Evolutionary conservation across 169 alveolate species (phyloP).

Genomic region (Theileria sp.): DNA sequence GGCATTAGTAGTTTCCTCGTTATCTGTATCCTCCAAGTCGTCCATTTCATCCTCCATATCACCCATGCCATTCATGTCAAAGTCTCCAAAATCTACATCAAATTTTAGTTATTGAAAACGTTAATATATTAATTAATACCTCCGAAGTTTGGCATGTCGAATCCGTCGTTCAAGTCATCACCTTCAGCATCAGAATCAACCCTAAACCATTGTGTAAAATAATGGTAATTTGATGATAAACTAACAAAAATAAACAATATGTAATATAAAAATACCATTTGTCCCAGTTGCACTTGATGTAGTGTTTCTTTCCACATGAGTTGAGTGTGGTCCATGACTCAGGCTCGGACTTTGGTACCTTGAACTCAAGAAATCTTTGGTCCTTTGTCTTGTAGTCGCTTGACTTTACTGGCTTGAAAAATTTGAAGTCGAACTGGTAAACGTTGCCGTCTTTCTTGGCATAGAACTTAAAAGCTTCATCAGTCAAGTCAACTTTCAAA

Average conservation of each 20-base stretch:
- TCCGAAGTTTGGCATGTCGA: constrained; percentile 76
- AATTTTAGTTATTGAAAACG: background rate
- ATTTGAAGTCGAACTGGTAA: constrained; percentile 68
- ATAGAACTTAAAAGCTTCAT: constrained; percentile 58
- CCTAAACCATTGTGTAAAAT: constrained; percentile 4
- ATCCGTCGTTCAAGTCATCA: constrained; percentile 66
- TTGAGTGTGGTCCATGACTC: constrained; percentile 77
- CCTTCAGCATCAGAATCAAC: constrained; percentile 79
- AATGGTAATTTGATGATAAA: background rate
- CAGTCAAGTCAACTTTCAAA: constrained; percentile 61
- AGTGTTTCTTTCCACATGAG: constrained; percentile 77
- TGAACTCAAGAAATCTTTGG: constrained; percentile 68
- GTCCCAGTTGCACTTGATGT: constrained; percentile 79
- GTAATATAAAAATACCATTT: constrained; percentile 44
- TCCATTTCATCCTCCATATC: constrained; percentile 58
- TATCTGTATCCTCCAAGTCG: constrained; percentile 58
- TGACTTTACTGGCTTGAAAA: constrained; percentile 75
- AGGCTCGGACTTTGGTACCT: constrained; percentile 69
- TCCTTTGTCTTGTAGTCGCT: constrained; percentile 63
- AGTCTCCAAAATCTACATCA: constrained; percentile 64
- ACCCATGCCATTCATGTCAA: constrained; percentile 59
- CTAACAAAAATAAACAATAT: background rate
- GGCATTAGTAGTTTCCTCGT: constrained; percentile 18
- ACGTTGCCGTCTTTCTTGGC: constrained; percentile 71
- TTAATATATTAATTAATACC: background rate